Conservation (phyloP, 768 basidiomycete genomes). For the Cyathus striatus region DNA sequence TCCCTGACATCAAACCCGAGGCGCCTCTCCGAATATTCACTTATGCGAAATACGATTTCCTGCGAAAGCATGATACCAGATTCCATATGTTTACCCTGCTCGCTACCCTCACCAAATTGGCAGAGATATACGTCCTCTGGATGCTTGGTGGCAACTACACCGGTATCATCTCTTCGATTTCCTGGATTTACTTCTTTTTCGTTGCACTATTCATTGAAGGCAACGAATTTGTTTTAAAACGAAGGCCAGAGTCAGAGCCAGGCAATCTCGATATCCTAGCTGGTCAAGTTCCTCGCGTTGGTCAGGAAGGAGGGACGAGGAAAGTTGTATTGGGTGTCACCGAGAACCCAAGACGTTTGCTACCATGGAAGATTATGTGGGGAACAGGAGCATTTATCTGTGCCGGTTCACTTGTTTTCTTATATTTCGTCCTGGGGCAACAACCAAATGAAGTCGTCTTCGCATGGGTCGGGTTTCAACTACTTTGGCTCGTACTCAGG, state of each 20-base stretch:
- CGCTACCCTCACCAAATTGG: not conserved
- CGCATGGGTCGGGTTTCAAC: constrained; percentile 1
- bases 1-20: constrained; percentile 11
- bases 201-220: not conserved
- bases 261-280: constrained; percentile 1
- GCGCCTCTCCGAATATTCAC: no score
- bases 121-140: not conserved
- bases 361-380: not conserved
- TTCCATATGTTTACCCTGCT: no score
- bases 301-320: not conserved
- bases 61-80: no score
- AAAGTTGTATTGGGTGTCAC: not conserved
- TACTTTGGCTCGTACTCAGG: not conserved
- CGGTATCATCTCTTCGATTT: not conserved
- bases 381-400: not conserved
- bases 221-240: not conserved
- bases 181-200: not conserved
- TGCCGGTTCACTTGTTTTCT: not conserved
- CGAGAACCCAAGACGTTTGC: not conserved
- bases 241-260: not conserved
- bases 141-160: no score
- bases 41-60: no score
- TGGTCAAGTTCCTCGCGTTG: not conserved
- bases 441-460: not conserved
- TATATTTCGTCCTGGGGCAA: not conserved